A percentile compares a stretch with the other conserved stretches of the same genome.
These are phyloP conservation scores for Vigna angularis DNA, from an alignment of 306 rosid species.

Conservation along the genomic window DNA sequence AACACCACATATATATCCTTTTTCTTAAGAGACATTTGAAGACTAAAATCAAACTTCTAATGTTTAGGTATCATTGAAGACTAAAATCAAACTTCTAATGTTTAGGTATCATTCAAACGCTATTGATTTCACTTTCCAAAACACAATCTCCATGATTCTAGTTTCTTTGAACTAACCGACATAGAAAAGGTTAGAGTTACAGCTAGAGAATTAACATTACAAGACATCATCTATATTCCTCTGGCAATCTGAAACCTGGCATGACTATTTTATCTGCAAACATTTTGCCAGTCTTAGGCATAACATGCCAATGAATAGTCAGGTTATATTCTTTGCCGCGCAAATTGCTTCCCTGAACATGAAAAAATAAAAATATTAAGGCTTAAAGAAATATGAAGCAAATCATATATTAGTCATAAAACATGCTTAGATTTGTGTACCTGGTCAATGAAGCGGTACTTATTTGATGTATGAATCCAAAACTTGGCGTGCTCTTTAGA, in stretches of 20 bases:
- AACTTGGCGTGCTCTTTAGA: conserved; percentile 72
- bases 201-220: conserved; percentile 27
- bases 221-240: conserved; percentile 65
- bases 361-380: conserved; percentile 4
- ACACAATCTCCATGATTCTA: conserved; percentile 22
- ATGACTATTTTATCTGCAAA: conserved; percentile 62
- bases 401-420: not conserved
- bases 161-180: conserved; percentile 14
- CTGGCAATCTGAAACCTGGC: conserved; percentile 69
- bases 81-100: no score
- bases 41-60: not conserved
- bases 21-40: not conserved
- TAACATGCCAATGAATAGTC: conserved; percentile 91
- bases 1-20: no score
- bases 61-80: no score
- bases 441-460: conserved; percentile 82
- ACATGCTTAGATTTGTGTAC: conserved; percentile 46
- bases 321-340: conserved; percentile 77
- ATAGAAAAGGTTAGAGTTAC: conserved; percentile 39
- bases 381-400: not conserved
- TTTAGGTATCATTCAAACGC: not conserved
- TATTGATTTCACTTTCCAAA: conserved; percentile 10
- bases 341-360: conserved; percentile 75
- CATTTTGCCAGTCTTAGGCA: conserved; percentile 93
- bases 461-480: conserved; percentile 69